Evolutionary conservation across 805 yeast genomes (phyloP), one percentile per base, ranked within the genome.

Genomic region (Zygotorulaspora florentina): DNA sequence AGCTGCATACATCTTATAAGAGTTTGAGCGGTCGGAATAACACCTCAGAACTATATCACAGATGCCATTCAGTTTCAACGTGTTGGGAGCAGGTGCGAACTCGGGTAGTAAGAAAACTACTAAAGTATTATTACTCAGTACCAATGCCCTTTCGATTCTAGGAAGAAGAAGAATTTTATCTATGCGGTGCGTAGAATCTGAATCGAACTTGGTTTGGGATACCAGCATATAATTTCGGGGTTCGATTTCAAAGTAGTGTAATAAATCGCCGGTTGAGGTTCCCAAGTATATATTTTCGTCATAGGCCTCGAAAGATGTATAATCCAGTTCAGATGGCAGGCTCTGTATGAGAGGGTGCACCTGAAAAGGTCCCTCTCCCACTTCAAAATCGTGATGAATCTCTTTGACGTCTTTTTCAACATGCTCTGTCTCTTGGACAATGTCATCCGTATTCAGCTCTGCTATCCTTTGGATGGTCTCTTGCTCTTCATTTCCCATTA

Each of bases 171-270:
- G 38, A 3, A 65, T 58, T 31, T 53, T 56, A 16, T 55, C 57
- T 23, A 64, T 56, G 3, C 57, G 54, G 8, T 28, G 39, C 13
- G 29, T 26, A 12, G 40, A 27, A 10, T 50, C 57, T 3, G 47
- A 41, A 42, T 56, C 53, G 33, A 62, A 60, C 28, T 60, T 55
- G 1, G 62, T 56, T 31, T 60, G 57, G 2, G 68, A 61, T 6
- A 65, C 63, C 17, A 65, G 47, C 52, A 63, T 52, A 33, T 56
- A 65, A 39, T 62, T 61, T 7, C 54, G 54, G 20, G 51, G 54
- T 39, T 62, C 67, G 18, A 65, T 56, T 39, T 65, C 69, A 44
- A 60, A 64, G 38, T 62, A 65, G 40, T 65, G 69, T 36, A 65
- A 34, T 12, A 65, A 48, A 23, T 61, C 66, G 18, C 69, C 69